Evolutionary conservation across 495 filamentous ascomycete genomes (phyloP).

Genomic region (Lepraria neglecta): DNA sequence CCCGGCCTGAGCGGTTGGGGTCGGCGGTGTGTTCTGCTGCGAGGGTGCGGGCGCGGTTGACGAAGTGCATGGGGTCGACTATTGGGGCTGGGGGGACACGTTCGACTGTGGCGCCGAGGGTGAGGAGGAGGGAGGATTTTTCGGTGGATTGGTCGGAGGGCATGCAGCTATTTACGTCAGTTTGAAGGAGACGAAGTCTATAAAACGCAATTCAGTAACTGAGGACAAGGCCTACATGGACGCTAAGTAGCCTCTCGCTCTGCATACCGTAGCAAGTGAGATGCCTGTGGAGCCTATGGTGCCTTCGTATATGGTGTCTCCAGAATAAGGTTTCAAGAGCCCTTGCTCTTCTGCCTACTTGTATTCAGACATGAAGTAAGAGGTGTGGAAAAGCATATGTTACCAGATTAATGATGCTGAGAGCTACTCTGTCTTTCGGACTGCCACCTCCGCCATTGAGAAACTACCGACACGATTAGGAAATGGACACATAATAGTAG

Average conservation of each 20-base stretch:
- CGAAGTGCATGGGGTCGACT: slow-evolving; percentile 82
- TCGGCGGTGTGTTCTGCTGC: slow-evolving; percentile 63
- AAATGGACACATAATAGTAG: neutral
- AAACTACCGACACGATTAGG: slow-evolving; percentile 46
- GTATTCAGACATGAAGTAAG: neutral
- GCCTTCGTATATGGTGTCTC: slow-evolving; percentile 94
- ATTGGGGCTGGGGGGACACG: slow-evolving; percentile 87
- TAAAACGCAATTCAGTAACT: no score
- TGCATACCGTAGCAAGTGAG: slow-evolving; percentile 79
- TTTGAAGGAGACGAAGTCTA: no score
- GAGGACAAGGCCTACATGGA: slow-evolving; percentile 58
- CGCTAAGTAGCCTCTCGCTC: slow-evolving; percentile 81
- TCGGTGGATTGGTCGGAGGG: slow-evolving; percentile 84
- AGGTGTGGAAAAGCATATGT: slow-evolving; percentile 2
- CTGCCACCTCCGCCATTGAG: slow-evolving; percentile 93
- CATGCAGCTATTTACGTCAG: slow-evolving; percentile 60
- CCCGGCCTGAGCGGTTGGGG: slow-evolving; percentile 44
- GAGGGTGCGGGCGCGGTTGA: slow-evolving; percentile 79
- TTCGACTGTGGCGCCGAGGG: slow-evolving; percentile 85
- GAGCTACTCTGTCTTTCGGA: slow-evolving; percentile 90
- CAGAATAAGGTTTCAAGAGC: slow-evolving; percentile 68
- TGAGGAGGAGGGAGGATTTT: slow-evolving; percentile 81
- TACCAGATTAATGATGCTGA: slow-evolving; percentile 77
- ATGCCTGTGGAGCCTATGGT: slow-evolving; percentile 94
- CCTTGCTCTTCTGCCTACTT: slow-evolving; percentile 68